Evolutionary conservation across 106 monocot species (phyloP), one percentile per base, ranked within the genome.

Genomic region (Dendrobium nobile): DNA sequence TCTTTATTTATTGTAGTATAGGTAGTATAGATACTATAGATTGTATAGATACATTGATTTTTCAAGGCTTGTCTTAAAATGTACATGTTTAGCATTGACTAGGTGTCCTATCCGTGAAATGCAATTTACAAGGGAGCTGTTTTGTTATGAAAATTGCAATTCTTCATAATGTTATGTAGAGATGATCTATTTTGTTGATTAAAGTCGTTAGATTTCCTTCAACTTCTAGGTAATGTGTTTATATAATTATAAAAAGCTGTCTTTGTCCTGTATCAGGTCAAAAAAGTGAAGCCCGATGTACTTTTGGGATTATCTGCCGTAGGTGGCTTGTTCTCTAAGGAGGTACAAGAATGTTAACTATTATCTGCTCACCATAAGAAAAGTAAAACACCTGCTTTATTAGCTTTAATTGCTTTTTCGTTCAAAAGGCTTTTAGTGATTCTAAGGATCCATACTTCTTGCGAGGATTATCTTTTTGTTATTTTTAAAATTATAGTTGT

Each of bases 221-320:
- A 44, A 18, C 9, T 74, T 20, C 0, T 74, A 19, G 17, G 18
- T 74, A 5, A 42, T 73, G 40, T 42, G 1, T 61, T 45, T 20
- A 59, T 42, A 67, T 77, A 16, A 64, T 42, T 67, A 3, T 33
- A 10, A 28, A 8, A 22, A 74, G 43, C 6, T 74, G 43, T 43
- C 2, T 44, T 74, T 74, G 28, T n/a, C 44, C 17, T 83, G 77
- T 44, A 75, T 79, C 81, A 93, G 96, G 93, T 93, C 47, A 96
- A 89, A 76, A 96, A 92, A 84, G 96, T 96, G 41, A 93, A 92
- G 87, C 96, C 96, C 59, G 96, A 96, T 81, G 92, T 92, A 40
- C 87, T 96, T 77, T 90, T 96, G 86, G 97, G 97, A 81, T 89
- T 98, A 87, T 98, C 97, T 83, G 94, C 97, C 19, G 97, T 98